Conservation (phyloP, 2,329 filamentous ascomycete species). For the Zymoseptoria pseudotritici region DNA sequence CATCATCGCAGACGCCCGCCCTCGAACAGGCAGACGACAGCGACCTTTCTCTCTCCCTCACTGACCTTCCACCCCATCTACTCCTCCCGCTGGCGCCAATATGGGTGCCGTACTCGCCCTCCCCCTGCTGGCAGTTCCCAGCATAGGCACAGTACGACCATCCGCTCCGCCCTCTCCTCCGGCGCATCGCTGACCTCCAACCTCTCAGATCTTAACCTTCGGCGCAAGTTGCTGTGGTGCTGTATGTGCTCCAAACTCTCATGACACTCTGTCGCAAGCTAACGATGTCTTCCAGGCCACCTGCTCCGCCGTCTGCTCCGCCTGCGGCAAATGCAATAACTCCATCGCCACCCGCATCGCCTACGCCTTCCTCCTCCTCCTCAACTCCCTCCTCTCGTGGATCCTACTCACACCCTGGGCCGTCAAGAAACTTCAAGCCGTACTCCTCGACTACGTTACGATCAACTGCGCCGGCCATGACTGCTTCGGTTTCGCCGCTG, state of each 20-base stretch:
- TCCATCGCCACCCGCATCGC: constrained; percentile 96
- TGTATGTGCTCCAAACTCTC: constrained; percentile 28
- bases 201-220: constrained; percentile 61
- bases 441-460: constrained; percentile 92
- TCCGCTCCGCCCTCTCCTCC: constrained; percentile 3
- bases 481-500: constrained; percentile 92
- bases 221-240: constrained; percentile 91
- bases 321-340: constrained; percentile 94
- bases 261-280: neutral
- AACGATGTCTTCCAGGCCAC: constrained; percentile 47
- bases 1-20: neutral
- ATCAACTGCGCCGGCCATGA: constrained; percentile 79
- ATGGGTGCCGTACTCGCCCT: constrained; percentile 93
- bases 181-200: constrained; percentile 6
- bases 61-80: neutral
- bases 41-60: neutral
- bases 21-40: neutral
- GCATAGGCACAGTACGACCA: constrained; percentile 68
- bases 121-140: constrained; percentile 81
- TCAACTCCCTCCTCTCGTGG: constrained; percentile 97
- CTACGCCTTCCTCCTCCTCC: constrained; percentile 70
- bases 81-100: constrained; percentile 13
- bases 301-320: constrained; percentile 90
- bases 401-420: constrained; percentile 99
- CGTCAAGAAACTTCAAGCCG: constrained; percentile 84